Evolutionary conservation across 2,329 filamentous ascomycete genomes (phyloP), one percentile per base, ranked within the genome.

Genomic region (Penicillium sp.): DNA sequence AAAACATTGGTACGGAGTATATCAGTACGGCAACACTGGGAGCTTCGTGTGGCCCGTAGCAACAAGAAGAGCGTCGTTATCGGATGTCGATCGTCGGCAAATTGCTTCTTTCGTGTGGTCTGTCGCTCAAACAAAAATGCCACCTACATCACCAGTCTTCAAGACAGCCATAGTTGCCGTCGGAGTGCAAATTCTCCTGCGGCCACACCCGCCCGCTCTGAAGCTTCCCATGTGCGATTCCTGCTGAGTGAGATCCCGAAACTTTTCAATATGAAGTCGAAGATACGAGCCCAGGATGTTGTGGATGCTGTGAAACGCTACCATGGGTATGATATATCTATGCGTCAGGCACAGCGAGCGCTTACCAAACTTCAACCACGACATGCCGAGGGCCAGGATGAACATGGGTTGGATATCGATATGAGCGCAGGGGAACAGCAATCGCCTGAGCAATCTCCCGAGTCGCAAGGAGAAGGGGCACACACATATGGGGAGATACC

Each of bases 61-160:
- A 74, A 75, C 55, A 73, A 72, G 56, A 74, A 75, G 50, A 74
- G 71, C 42, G 72, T 74, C 47, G 71, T 74, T n/a, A 66, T 75
- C 50, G 71, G 72, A 32, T 75, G 72, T 60, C 70, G 72, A 42
- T 74, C 72, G 7, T 71, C 68, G 31, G 54, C 62, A 58, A 73
- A 68, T 64, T 74, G 72, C 59, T 71, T 63, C 52, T 75, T 74
- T 55, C 72, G 72, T 16, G 72, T 72, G 35, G 71, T 75, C 51
- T 74, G 72, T 58, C 72, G 72, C 46, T 68, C 70, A 32, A 74
- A 73, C 61, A 73, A 74, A 57, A 72, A 72, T 54, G 62, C 69
- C 54, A 75, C 72, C 31, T 72, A 75, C 51, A 73, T 75, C 55
- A 74, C 69, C 51, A 74, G 68, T 49, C 62, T 74, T 46, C 70